These are phyloP conservation scores for Yamadazyma blattariae DNA, from an alignment of 1,139 yeast species.

Conservation along the genomic window DNA sequence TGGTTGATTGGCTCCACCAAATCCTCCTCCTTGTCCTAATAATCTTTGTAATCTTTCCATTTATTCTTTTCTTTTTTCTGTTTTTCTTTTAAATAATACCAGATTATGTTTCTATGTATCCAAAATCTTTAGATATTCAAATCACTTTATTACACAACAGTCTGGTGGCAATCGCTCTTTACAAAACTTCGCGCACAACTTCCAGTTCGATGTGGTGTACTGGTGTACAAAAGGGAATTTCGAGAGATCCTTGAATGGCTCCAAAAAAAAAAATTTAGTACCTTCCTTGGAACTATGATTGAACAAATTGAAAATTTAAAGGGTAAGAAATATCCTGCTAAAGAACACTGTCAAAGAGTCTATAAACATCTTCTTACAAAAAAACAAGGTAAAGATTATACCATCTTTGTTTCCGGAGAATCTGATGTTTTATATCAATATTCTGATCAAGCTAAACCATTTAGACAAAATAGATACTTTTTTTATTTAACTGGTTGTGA, in stretches of 20 bases:
- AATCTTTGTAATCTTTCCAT: slow-evolving; percentile 80
- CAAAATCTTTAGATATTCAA: too few species aligned
- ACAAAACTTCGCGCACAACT: neutral
- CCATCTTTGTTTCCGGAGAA: slow-evolving; percentile 62
- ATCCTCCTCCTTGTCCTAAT: slow-evolving; percentile 59
- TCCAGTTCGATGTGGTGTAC: neutral
- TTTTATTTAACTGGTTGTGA: slow-evolving; percentile 85
- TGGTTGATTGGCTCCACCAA: slow-evolving; percentile 49
- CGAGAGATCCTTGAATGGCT: neutral
- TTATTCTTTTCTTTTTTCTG: too few species aligned
- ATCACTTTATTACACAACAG: too few species aligned
- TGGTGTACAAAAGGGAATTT: neutral
- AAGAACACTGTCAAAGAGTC: slow-evolving; percentile 59
- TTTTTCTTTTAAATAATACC: too few species aligned
- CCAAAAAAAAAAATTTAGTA: slow-evolving; percentile 1
- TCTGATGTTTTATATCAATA: slow-evolving; percentile 61
- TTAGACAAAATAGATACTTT: slow-evolving; percentile 89
- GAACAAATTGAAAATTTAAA: slow-evolving; percentile 14
- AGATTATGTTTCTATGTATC: too few species aligned
- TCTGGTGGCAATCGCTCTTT: slow-evolving; percentile 6
- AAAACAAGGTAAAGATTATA: slow-evolving; percentile 15
- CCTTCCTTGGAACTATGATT: slow-evolving; percentile 1
- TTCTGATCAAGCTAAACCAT: slow-evolving; percentile 74
- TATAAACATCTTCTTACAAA: slow-evolving; percentile 36
- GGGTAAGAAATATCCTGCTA: slow-evolving; percentile 68